phyloP scores from a whole-genome alignment of 2,329 filamentous ascomycete species.

The Colletotrichum gigasporum region DNA sequence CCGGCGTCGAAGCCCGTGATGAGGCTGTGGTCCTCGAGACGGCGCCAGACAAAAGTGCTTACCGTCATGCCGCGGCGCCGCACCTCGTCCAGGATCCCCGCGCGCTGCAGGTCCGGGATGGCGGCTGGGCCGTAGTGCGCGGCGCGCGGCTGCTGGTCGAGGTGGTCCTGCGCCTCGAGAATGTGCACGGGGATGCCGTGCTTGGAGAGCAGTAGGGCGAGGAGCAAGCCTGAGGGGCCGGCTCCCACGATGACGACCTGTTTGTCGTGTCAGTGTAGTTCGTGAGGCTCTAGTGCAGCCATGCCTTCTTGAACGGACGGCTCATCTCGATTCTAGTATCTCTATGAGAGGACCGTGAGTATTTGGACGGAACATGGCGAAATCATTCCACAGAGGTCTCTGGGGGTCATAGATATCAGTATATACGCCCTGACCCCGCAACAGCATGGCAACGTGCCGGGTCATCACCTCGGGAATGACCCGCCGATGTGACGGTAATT shows the following conservation, averaged over 20 bases:
- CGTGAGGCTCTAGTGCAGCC: not conserved
- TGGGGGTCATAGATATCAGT: not conserved
- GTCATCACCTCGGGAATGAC: not conserved
- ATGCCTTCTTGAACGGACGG: slow-evolving; percentile 17
- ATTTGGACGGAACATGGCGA: not conserved
- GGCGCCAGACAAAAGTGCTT: slow-evolving; percentile 51
- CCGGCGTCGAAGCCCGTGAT: slow-evolving; percentile 48
- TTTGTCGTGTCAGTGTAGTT: not conserved
- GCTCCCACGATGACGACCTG: slow-evolving; percentile 55
- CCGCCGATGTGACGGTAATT: not conserved
- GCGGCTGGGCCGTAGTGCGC: slow-evolving; percentile 69
- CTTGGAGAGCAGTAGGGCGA: slow-evolving; percentile 62
- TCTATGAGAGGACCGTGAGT: not conserved
- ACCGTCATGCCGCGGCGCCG: slow-evolving; percentile 48
- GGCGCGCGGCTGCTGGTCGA: slow-evolving; percentile 69
- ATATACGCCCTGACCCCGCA: slow-evolving; percentile 5
- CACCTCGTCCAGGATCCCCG: slow-evolving; percentile 62
- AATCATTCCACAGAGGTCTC: not conserved
- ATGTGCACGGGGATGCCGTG: slow-evolving; percentile 62
- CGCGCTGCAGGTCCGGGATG: slow-evolving; percentile 65
- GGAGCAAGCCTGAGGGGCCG: slow-evolving; percentile 58
- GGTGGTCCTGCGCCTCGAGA: slow-evolving; percentile 62
- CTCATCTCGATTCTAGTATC: slow-evolving; percentile 2
- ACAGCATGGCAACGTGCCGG: not conserved
- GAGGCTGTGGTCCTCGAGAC: slow-evolving; percentile 42